phyloP scores from a whole-genome alignment of 305 asterid species.

The Coffea humblotiana region DNA sequence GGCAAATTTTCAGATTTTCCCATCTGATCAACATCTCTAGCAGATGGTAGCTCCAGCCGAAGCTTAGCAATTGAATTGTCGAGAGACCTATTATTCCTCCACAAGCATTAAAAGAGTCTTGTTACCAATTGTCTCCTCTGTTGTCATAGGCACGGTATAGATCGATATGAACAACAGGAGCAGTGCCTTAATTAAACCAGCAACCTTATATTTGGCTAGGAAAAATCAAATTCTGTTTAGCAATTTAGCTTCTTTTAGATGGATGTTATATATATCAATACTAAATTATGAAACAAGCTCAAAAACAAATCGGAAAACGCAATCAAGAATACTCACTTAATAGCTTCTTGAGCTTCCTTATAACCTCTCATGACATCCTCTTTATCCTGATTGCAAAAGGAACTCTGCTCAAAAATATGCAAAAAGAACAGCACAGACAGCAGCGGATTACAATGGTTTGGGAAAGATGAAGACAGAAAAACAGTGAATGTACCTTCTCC shows the following conservation, averaged over 20 bases:
- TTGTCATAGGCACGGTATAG: neutral
- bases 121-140: neutral
- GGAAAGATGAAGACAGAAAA: neutral
- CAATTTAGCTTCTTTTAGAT: neutral
- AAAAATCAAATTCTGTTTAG: neutral
- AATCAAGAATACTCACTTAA: conserved; percentile 45
- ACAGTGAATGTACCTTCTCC: conserved; percentile 27
- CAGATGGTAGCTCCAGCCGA: conserved; percentile 50
- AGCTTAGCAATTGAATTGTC: conserved; percentile 53
- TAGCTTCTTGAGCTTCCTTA: conserved; percentile 59
- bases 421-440: neutral
- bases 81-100: conserved; percentile 36
- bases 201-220: neutral
- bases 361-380: conserved; percentile 42
- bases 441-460: neutral
- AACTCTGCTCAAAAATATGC: conserved; percentile 2
- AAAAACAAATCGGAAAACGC: neutral
- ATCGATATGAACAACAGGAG: neutral
- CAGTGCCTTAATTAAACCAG: neutral
- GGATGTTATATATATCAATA: neutral
- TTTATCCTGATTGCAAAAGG: conserved; percentile 34
- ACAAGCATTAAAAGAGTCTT: neutral
- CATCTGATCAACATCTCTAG: conserved; percentile 27
- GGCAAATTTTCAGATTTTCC: conserved; percentile 33
- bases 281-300: neutral